Percentiles rank a stretch among this genome's conserved stretches.
These are phyloP conservation scores for Medicago lupulina DNA, from an alignment of 306 rosid species.

Conservation along the genomic window DNA sequence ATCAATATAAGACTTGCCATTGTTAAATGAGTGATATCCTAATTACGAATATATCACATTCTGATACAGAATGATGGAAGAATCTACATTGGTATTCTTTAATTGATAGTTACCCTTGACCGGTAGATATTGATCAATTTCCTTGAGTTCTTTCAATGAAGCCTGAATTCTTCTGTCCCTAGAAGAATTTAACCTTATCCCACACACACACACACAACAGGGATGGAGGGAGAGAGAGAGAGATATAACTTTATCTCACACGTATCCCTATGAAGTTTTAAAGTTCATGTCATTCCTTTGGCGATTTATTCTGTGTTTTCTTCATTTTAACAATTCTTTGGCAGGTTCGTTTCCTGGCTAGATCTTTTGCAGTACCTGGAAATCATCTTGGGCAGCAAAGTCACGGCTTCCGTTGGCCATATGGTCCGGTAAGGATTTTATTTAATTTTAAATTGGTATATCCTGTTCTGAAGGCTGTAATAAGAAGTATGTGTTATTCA, in stretches of 20 bases:
- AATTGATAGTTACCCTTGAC: slow-evolving; percentile 2
- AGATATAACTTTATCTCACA: slow-evolving; percentile 12
- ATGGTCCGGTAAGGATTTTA: slow-evolving; percentile 82
- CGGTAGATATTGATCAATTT: slow-evolving; percentile 4
- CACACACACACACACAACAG: background rate
- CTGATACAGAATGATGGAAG: background rate
- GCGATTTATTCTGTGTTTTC: slow-evolving; percentile 31
- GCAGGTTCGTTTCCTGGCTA: slow-evolving; percentile 96
- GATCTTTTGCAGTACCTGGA: slow-evolving; percentile 92
- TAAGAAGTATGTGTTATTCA: background rate
- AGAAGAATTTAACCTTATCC: background rate
- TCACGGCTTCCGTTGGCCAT: slow-evolving; percentile 97
- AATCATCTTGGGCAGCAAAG: slow-evolving; percentile 97
- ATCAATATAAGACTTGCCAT: slow-evolving; percentile 31
- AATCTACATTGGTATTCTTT: slow-evolving; percentile 5
- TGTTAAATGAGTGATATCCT: slow-evolving; percentile 26
- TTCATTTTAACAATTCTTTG: slow-evolving; percentile 38
- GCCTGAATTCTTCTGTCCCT: slow-evolving; percentile 11
- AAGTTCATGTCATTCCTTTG: slow-evolving; percentile 26
- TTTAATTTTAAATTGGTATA: background rate
- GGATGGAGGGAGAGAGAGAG: background rate
- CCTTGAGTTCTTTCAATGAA: background rate
- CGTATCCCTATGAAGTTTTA: slow-evolving; percentile 28
- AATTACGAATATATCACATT: background rate
- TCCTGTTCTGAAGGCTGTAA: slow-evolving; percentile 3